Base-by-base conservation (phyloP, 2,329 filamentous ascomycete genomes). In the Aspergillus ruber region DNA sequence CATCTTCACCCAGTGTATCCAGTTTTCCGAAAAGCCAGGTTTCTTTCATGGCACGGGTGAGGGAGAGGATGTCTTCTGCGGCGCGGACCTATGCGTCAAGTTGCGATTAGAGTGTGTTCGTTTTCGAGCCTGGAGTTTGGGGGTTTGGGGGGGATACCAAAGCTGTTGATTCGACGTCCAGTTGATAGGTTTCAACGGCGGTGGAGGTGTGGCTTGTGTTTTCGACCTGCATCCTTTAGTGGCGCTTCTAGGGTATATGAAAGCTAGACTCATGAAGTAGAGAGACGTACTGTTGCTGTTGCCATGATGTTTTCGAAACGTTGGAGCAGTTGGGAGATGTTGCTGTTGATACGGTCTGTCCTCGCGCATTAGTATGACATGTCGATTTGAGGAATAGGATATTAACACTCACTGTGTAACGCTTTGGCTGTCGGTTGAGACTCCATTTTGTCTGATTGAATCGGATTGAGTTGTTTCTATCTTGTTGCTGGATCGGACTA, bases 1-100 rank as follows among this genome's bases (percentile, higher is more conserved):
- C 67, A 36, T 71, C 63, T 47, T 69, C 67, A 12, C 70, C 74
- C 1, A 84, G 61, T 0, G 80, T 83, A 48, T 83, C 75, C 39
- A 85, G 70, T 48, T 80, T 79, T 3, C 83, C 83, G 56, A 84
- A 84, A 5, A 85, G 69, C 83, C 83, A 85, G 18, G 81, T 72
- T 59, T 85, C 82, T 60, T 85, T 84, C 66, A 86, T 71, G 21
- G 77, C 74, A 18, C 82, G 76, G 21, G 80, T 82, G 12, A 85
- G 63, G 10, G 75, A 74, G 49, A 83, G 73, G 9, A 84, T 70
- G 46, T 84, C 81, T 66, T 86, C 82, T 12, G 78, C 77, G 1
- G 79, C 76, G 48, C 79, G 77, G 52, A 84, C 76, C 80, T 80
- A 27, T 42, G 10, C 25, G 25, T 12, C 25, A 12, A 12, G 13